Base-by-base conservation (phyloP, 495 filamentous ascomycete species). In the Chlorociboria aeruginascens region DNA sequence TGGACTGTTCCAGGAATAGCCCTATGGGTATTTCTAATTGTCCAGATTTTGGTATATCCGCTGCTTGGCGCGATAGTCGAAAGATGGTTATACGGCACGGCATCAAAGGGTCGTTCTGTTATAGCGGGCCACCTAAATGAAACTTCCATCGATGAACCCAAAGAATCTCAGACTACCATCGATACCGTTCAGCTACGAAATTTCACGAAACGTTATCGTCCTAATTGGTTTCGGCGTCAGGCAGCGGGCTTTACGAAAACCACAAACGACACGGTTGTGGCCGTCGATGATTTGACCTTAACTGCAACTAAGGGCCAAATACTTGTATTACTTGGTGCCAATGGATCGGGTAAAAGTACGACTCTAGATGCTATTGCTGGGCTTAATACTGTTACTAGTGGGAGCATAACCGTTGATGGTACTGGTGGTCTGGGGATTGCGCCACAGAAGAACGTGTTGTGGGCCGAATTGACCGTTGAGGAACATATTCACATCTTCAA, bases 361-460 rank as follows among this genome's bases (percentile, higher is more conserved):
- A 92, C 89, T 0, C 73, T 95, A 8, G 86, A 95, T 53, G 79
- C 81, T 10, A 85, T 95, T 46, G 84, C 85, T 34, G 88, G 88
- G 0, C 72, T 87, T 28, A 80, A 79, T 46, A 80, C 77, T 46
- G 64, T 88, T 12, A 81, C 81, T 0, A 74, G 70, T 41, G 87
- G 88, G 3, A 67, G 68, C 4, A 89, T 93, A 56, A 76, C 69
- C 12, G 76, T 92, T 28, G 76, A 82, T 54, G 79, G 76, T 3
- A 78, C 73, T 17, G 83, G 86, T 7, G 82, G 81, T 1, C 69
- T 94, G n/a, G 88, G 88, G 16, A 81, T 95, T 32, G 89, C 85
- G 53, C 88, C 88, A 8, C 84, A 89, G 57, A 86, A 86, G 66
- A 95, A 95, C 59, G 86, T 95, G 9, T 69, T 95, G 2, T 95